Base-by-base conservation (phyloP, 768 basidiomycete species). In the Chalciporus pseudorubinellus region DNA sequence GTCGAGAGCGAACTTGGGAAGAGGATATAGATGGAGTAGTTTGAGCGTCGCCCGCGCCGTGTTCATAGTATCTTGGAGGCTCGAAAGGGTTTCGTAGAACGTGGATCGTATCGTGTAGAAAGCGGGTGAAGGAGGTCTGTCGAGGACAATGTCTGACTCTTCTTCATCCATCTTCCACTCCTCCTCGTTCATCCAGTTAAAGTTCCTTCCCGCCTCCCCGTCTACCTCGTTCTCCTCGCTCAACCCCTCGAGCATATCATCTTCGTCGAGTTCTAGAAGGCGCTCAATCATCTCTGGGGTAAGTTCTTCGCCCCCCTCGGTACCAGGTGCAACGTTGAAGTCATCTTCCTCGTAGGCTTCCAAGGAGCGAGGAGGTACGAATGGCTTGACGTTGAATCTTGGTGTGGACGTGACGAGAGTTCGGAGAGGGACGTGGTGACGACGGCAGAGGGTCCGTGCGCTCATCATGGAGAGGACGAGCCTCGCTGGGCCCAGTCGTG, bases 61-160 rank as follows among this genome's bases (percentile, higher is more conserved):
- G 24, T 74, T 65, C 26, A 89, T 75, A 46, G 88, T 85, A 11
- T 72, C 72, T 62, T 92, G 83, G 16, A 95, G 79, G 39, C 78
- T 72, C 39, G 74, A 70, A 39, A 94, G 69, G 50, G 83, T 80
- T 68, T 94, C 89, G 66, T 84, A 84, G 73, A 84, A 94, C 20
- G 74, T 72, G 1, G 88, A 74, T 29, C 86, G 83, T 14, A 85
- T 86, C 16, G 93, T 92, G 74, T 90, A 97, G 72, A 93, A 95
- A 43, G 81, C 82, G 19, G 91, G 82, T 8, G 90, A 87, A 18
- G 76, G 69, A 0, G 91, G 91, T 50, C 59, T 62, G 13, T 58
- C 16, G 34, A 36, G 34, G 6, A 6, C n/a, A n/a, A n/a, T 36
- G 4, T 7, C 16, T n/a, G 16, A 11, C 31, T 12, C 31, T 2